phyloP scores from a whole-genome alignment of 805 yeast genomes.

The Yarrowia sp. region DNA sequence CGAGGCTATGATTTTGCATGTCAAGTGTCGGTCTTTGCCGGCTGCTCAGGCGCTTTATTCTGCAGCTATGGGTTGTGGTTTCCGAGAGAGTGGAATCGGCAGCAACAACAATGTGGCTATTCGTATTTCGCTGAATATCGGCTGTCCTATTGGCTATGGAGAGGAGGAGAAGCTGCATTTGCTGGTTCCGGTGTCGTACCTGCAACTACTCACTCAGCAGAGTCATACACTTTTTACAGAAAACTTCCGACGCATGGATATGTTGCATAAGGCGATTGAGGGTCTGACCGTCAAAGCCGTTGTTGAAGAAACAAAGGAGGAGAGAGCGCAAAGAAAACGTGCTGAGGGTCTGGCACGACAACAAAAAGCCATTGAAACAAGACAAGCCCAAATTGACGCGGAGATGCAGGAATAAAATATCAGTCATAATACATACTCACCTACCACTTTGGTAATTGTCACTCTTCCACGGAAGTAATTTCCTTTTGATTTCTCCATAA shows the following conservation, averaged over 20 bases:
- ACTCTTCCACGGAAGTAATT: no score
- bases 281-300: neutral
- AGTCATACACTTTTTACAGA: slow-evolving; percentile 65
- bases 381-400: neutral
- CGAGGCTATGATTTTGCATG: slow-evolving; percentile 83
- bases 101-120: slow-evolving; percentile 73
- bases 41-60: slow-evolving; percentile 63
- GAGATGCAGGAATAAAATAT: neutral
- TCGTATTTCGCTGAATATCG: slow-evolving; percentile 69
- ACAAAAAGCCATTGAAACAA: neutral
- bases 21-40: slow-evolving; percentile 63
- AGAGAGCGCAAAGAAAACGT: slow-evolving; percentile 32
- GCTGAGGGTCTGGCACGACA: slow-evolving; percentile 31
- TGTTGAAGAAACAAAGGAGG: slow-evolving; percentile 31
- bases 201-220: slow-evolving; percentile 51
- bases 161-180: slow-evolving; percentile 32
- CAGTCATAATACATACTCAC: no score
- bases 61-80: slow-evolving; percentile 79
- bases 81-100: slow-evolving; percentile 84
- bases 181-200: slow-evolving; percentile 53
- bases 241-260: slow-evolving; percentile 56
- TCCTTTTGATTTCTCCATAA: no score
- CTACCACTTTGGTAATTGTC: no score
- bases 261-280: slow-evolving; percentile 37
- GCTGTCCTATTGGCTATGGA: slow-evolving; percentile 67